Evolutionary conservation across 225 moss, liverwort and hornwort genomes (phyloP).

Genomic region (Thuidium tamariscinum): DNA sequence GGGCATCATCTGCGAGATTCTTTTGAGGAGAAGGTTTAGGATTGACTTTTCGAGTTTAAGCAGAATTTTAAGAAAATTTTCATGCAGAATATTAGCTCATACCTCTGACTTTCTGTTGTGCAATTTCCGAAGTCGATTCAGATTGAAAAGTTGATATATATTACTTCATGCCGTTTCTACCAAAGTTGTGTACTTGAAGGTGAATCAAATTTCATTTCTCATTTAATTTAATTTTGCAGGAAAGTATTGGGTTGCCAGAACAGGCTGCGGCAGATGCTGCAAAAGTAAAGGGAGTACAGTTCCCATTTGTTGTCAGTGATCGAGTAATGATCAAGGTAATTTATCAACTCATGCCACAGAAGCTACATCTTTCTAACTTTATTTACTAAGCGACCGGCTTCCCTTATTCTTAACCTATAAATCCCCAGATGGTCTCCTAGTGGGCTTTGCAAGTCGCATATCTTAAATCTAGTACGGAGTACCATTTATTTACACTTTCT

Average conservation of each 20-base stretch:
- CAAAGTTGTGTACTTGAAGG: not conserved
- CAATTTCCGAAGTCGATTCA: not conserved
- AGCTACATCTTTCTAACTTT: not conserved
- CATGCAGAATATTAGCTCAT: not conserved
- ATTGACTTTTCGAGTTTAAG: not conserved
- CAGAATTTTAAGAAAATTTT: not conserved
- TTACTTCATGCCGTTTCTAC: not conserved
- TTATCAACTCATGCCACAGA: not conserved
- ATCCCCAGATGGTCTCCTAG: not conserved
- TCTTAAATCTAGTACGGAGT: not conserved
- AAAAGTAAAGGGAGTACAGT: slow-evolving; percentile 91
- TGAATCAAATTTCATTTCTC: not conserved
- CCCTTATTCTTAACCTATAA: not conserved
- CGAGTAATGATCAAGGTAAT: slow-evolving; percentile 93
- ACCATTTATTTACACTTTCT: not conserved
- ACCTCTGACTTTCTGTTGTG: not conserved
- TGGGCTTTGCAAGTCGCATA: not conserved
- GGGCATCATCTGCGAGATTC: not conserved
- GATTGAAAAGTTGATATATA: not conserved
- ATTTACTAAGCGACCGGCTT: not conserved
- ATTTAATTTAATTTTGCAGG: slow-evolving; percentile 6
- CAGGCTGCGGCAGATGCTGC: slow-evolving; percentile 47
- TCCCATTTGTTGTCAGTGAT: slow-evolving; percentile 91
- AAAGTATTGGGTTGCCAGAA: slow-evolving; percentile 24
- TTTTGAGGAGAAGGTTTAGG: not conserved